A percentile compares a stretch with the other conserved stretches of the same genome.
Evolutionary conservation across 164 flowering plant species (phyloP).

Genomic region (Tetracentron sinense): DNA sequence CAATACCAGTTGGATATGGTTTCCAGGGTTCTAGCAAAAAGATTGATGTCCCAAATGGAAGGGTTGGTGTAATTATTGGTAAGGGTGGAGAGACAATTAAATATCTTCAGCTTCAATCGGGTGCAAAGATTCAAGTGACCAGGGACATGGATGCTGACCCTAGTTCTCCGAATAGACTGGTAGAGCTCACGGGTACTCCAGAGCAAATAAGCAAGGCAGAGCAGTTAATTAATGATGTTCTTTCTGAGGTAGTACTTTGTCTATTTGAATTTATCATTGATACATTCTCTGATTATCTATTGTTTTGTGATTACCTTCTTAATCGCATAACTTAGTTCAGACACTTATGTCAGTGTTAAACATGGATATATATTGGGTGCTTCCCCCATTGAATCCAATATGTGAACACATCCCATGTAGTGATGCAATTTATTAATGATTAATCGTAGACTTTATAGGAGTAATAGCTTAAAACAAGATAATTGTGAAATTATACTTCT

Average conservation of each 20-base stretch:
- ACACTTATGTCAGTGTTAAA: no score
- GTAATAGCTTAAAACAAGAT: no score
- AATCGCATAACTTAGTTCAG: no score
- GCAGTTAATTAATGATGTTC: constrained; percentile 77
- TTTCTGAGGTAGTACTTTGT: constrained; percentile 57
- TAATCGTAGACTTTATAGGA: no score
- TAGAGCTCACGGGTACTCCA: constrained; percentile 83
- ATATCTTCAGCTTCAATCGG: constrained; percentile 89
- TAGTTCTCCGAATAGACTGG: constrained; percentile 50
- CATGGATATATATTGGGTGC: no score
- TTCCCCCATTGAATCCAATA: no score
- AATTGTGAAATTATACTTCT: no score
- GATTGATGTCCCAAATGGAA: constrained; percentile 91
- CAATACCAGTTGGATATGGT: constrained; percentile 48
- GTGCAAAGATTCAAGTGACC: constrained; percentile 97
- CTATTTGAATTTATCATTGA: no score
- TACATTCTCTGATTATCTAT: no score
- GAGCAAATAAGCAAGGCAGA: constrained; percentile 90
- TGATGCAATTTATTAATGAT: no score
- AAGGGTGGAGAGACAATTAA: constrained; percentile 96
- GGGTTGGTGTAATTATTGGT: constrained; percentile 99
- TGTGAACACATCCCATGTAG: no score
- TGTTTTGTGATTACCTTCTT: no score
- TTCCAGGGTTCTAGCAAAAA: constrained; percentile 70
- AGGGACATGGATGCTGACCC: constrained; percentile 94